Percentiles rank a stretch among this genome's conserved stretches.
These are phyloP conservation scores for Castanea sativa DNA, from an alignment of 306 rosid genomes.

Conservation along the genomic window DNA sequence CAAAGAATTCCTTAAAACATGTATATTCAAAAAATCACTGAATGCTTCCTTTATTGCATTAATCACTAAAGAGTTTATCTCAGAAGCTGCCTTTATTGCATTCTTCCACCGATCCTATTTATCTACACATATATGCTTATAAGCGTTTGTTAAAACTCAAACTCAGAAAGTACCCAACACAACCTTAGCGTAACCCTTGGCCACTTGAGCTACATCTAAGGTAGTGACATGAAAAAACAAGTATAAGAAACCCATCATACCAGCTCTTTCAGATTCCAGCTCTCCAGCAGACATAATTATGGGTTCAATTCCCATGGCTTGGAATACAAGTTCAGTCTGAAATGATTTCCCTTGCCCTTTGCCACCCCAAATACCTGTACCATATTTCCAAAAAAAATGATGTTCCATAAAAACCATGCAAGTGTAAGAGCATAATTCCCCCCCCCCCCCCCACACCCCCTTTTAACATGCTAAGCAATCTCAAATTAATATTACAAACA, in stretches of 20 bases:
- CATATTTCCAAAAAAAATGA: conserved; percentile 3
- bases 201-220: not conserved
- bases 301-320: conserved; percentile 90
- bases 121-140: not conserved
- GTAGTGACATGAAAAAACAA: not conserved
- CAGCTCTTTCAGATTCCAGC: conserved; percentile 94
- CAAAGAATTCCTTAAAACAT: too few relatives aligned
- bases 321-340: conserved; percentile 97
- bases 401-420: not conserved
- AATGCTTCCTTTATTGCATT: not conserved
- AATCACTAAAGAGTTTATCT: not conserved
- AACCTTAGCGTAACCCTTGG: not conserved
- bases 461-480: not conserved
- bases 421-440: not conserved
- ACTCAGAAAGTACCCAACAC: not conserved
- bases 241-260: conserved; percentile 48
- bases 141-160: not conserved
- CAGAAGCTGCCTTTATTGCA: not conserved
- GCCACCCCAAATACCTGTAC: conserved; percentile 95
- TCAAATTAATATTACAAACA: not conserved
- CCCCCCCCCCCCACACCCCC: too few relatives aligned
- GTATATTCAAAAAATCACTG: too few relatives aligned
- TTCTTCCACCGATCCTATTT: not conserved
- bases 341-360: conserved; percentile 97
- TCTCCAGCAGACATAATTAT: conserved; percentile 97